phyloP scores from a whole-genome alignment of 306 rosid genomes.

The Calophaca sinica region DNA sequence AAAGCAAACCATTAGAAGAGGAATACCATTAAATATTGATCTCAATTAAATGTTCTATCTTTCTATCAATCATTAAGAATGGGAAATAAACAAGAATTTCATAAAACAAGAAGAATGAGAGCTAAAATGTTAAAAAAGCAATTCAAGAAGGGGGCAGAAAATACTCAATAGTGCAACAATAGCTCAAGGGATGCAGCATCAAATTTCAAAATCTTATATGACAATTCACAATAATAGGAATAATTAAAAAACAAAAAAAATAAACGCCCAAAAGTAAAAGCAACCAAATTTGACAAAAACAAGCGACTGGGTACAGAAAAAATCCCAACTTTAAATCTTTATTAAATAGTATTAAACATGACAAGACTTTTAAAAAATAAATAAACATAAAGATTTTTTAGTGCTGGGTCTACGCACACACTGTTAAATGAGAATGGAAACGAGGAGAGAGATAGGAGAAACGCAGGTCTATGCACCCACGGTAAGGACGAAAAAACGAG shows the following conservation, averaged over 20 bases:
- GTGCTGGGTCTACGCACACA: background rate
- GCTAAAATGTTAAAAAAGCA: background rate
- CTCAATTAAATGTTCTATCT: slow-evolving; percentile 3
- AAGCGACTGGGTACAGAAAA: too few relatives aligned
- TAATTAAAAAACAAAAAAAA: background rate
- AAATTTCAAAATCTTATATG: background rate
- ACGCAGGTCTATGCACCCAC: too few relatives aligned
- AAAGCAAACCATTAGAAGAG: slow-evolving; percentile 4
- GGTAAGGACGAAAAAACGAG: background rate
- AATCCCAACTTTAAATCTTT: too few relatives aligned
- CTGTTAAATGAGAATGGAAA: too few relatives aligned
- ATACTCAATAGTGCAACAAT: background rate
- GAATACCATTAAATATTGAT: slow-evolving; percentile 24
- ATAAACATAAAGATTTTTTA: too few relatives aligned
- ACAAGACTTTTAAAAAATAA: too few relatives aligned
- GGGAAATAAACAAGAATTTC: background rate
- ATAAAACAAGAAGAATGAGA: background rate
- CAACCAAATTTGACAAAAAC: background rate
- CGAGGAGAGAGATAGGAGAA: too few relatives aligned
- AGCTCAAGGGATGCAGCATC: background rate
- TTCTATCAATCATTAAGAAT: background rate
- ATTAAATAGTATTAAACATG: too few relatives aligned
- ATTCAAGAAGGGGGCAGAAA: background rate
- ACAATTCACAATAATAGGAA: background rate
- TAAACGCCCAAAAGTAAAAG: background rate